phyloP scores from a whole-genome alignment of 192 early-diverging fungal genomes.

The Podila minutissima region DNA sequence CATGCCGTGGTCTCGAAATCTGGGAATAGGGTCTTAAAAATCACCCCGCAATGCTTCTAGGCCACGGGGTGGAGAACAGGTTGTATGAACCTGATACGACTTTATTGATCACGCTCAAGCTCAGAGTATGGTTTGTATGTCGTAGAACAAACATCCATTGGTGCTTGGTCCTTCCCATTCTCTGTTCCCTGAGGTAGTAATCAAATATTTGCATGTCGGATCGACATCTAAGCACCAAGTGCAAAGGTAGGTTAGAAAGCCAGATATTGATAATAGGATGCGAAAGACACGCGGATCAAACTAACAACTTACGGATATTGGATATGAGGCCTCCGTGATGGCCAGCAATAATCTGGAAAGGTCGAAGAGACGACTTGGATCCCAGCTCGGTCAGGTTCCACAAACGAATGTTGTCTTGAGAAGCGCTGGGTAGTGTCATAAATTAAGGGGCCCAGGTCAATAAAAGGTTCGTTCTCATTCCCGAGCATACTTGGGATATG shows the following conservation, averaged over 20 bases:
- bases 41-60: no score
- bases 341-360: constrained; percentile 92
- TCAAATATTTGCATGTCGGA: constrained; percentile 79
- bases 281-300: background rate
- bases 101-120: no score
- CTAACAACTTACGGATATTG: constrained; percentile 64
- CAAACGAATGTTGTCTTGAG: constrained; percentile 91
- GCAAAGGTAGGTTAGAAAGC: background rate
- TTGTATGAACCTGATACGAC: no score
- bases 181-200: constrained; percentile 91
- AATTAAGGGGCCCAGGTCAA: background rate
- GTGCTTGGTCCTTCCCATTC: constrained; percentile 96
- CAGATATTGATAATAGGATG: background rate
- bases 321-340: constrained; percentile 92
- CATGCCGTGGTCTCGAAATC: no score
- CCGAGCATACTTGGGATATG: background rate
- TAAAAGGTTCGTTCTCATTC: background rate
- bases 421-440: constrained; percentile 65
- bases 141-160: constrained; percentile 88
- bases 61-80: no score
- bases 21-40: no score
- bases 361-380: constrained; percentile 50
- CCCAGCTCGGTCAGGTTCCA: constrained; percentile 78
- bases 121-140: constrained; percentile 66
- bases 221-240: constrained; percentile 68